Evolutionary conservation across 345 rosid species (phyloP).

Genomic region (Salix koriyanagi): DNA sequence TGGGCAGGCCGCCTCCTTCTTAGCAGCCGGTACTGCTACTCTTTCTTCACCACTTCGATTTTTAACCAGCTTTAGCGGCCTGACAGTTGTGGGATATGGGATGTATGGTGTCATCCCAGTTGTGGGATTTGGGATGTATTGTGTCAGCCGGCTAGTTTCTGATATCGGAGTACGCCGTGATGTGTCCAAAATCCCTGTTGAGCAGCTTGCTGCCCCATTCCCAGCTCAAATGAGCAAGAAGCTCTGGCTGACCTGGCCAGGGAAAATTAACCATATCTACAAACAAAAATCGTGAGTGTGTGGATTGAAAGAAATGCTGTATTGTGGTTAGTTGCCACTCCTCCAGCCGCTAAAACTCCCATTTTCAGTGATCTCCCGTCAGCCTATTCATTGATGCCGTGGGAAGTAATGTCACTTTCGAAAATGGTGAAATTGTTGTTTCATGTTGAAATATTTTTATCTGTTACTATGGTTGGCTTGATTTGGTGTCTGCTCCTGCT

Average conservation of each 20-base stretch:
- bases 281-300: background rate
- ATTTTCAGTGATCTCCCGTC: background rate
- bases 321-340: background rate
- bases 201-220: slow-evolving; percentile 30
- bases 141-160: slow-evolving; percentile 42
- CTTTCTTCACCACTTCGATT: slow-evolving; percentile 46
- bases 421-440: background rate
- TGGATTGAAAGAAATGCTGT: background rate
- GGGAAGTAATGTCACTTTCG: background rate
- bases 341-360: background rate
- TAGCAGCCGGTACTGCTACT: slow-evolving; percentile 44
- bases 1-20: slow-evolving; percentile 61
- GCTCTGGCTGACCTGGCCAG: background rate
- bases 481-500: background rate
- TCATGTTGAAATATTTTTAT: background rate
- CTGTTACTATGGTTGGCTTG: too few relatives aligned
- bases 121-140: slow-evolving; percentile 47
- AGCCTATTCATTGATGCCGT: background rate
- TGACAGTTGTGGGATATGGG: slow-evolving; percentile 46
- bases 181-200: slow-evolving; percentile 45
- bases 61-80: slow-evolving; percentile 52
- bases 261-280: background rate
- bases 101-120: slow-evolving; percentile 50
- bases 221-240: background rate
- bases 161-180: slow-evolving; percentile 68